A percentile compares a stretch with the other conserved stretches of the same genome.
Conservation (phyloP, 2,329 filamentous ascomycete genomes). For the Coccinonectria pachysandricola region DNA sequence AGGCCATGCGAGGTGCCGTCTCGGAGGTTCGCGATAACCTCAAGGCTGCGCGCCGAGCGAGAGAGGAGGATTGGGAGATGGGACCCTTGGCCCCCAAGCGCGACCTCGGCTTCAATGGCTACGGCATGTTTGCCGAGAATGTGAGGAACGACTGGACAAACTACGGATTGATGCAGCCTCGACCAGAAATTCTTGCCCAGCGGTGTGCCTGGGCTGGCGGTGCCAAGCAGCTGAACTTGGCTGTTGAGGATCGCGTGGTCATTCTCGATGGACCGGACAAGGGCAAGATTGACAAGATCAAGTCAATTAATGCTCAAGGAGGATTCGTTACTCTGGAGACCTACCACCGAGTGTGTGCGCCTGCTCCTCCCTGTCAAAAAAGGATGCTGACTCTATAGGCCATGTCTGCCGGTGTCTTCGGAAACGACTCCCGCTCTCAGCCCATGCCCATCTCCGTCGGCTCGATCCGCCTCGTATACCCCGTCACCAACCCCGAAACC, state of each 20-base stretch:
- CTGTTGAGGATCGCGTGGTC: slow-evolving; percentile 68
- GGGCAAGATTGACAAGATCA: slow-evolving; percentile 73
- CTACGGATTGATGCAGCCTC: slow-evolving; percentile 19
- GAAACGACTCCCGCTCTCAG: slow-evolving; percentile 19
- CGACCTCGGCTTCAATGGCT: slow-evolving; percentile 54
- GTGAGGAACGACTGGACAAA: slow-evolving; percentile 27
- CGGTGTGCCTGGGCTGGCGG: slow-evolving; percentile 47
- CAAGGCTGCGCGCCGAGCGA: slow-evolving; percentile 35
- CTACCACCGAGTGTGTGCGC: slow-evolving; percentile 53
- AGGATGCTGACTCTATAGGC: slow-evolving; percentile 15
- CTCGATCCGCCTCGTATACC: slow-evolving; percentile 71
- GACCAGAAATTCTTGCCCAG: slow-evolving; percentile 27
- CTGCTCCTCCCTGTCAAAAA: too few relatives aligned
- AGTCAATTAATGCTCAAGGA: slow-evolving; percentile 39
- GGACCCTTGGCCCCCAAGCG: slow-evolving; percentile 70
- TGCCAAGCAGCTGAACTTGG: slow-evolving; percentile 49
- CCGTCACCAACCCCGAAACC: slow-evolving; percentile 56
- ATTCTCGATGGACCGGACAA: slow-evolving; percentile 67
- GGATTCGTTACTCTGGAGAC: slow-evolving; percentile 53
- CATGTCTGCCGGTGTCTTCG: slow-evolving; percentile 22
- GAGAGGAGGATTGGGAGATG: slow-evolving; percentile 67
- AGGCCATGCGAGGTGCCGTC: slow-evolving; percentile 21
- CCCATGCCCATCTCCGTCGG: slow-evolving; percentile 50
- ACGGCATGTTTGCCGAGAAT: slow-evolving; percentile 42
- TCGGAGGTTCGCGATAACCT: slow-evolving; percentile 26